Conservation (phyloP, 257 asterid genomes). For the Parsonsia alboflavescens region DNA sequence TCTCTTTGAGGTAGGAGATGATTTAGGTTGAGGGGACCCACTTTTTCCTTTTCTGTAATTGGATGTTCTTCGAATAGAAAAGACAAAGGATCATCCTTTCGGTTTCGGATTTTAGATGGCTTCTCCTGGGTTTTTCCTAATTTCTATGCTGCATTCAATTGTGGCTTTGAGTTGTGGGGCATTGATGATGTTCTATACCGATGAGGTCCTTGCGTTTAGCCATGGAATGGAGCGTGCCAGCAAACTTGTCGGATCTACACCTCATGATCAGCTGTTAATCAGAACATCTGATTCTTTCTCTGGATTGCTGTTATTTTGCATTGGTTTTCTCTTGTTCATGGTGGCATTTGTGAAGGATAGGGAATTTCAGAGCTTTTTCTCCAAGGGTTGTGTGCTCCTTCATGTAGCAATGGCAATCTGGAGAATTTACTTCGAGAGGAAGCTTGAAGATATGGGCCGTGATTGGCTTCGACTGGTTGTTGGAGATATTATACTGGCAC, state of each 20-base stretch:
- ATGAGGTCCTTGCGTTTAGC: slow-evolving; percentile 63
- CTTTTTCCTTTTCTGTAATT: neutral
- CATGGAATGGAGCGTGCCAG: slow-evolving; percentile 84
- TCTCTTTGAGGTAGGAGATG: neutral
- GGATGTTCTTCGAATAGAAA: neutral
- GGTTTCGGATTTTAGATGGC: slow-evolving; percentile 37
- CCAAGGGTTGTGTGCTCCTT: slow-evolving; percentile 73
- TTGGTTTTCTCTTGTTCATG: slow-evolving; percentile 84
- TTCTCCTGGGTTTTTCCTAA: slow-evolving; percentile 61
- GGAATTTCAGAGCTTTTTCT: slow-evolving; percentile 76
- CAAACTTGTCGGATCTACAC: slow-evolving; percentile 75
- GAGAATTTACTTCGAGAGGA: slow-evolving; percentile 83
- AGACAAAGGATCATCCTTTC: neutral
- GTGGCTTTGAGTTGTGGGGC: slow-evolving; percentile 78
- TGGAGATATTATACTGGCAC: slow-evolving; percentile 65
- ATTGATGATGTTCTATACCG: slow-evolving; percentile 75
- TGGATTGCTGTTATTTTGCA: slow-evolving; percentile 67
- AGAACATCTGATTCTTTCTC: slow-evolving; percentile 88
- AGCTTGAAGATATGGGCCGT: slow-evolving; percentile 71
- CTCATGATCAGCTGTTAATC: slow-evolving; percentile 82
- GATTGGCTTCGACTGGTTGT: slow-evolving; percentile 83
- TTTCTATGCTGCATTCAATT: slow-evolving; percentile 68
- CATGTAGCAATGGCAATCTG: slow-evolving; percentile 82
- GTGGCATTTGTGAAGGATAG: slow-evolving; percentile 86
- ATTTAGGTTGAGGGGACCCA: neutral